Percentiles rank a stretch among this genome's conserved stretches.
Evolutionary conservation across 345 rosid genomes (phyloP).

Genomic region (Camelina sativa): DNA sequence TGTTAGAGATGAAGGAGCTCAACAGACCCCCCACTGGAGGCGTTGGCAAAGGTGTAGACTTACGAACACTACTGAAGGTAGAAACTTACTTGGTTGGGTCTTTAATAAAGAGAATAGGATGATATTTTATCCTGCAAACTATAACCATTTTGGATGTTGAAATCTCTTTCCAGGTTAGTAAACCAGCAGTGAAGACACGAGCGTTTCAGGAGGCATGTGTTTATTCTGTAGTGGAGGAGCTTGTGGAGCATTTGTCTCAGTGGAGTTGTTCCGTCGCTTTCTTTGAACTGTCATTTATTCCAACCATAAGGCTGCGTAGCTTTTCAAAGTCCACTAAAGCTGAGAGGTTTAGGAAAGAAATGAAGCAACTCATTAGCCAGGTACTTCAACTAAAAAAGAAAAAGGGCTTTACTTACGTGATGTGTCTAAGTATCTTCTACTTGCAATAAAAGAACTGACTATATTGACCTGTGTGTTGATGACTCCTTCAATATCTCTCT

Average conservation of each 20-base stretch:
- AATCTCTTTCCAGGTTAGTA: slow-evolving; percentile 59
- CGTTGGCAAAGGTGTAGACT: slow-evolving; percentile 84
- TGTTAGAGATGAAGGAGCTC: slow-evolving; percentile 97
- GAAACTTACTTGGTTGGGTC: background rate
- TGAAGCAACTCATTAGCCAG: slow-evolving; percentile 82
- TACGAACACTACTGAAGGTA: slow-evolving; percentile 80
- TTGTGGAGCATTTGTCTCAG: slow-evolving; percentile 87
- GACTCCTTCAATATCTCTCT: slow-evolving; percentile 21
- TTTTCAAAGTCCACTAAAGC: slow-evolving; percentile 82
- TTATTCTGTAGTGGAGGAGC: slow-evolving; percentile 79
- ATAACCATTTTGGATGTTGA: slow-evolving; percentile 5
- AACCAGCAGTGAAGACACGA: slow-evolving; percentile 82
- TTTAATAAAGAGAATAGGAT: background rate
- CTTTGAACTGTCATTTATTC: slow-evolving; percentile 86
- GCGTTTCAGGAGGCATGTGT: slow-evolving; percentile 96
- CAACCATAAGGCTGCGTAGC: slow-evolving; percentile 68
- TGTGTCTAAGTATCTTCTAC: slow-evolving; percentile 10
- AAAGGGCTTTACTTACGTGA: background rate
- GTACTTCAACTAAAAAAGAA: slow-evolving; percentile 40
- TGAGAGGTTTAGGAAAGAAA: slow-evolving; percentile 89
- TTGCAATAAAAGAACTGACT: background rate
- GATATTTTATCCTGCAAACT: background rate
- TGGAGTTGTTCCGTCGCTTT: slow-evolving; percentile 89
- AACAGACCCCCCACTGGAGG: slow-evolving; percentile 84
- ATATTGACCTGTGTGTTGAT: background rate